These are phyloP conservation scores for Pythium monospermum DNA, from an alignment of 352 stramenopile genomes.

Conservation along the genomic window DNA sequence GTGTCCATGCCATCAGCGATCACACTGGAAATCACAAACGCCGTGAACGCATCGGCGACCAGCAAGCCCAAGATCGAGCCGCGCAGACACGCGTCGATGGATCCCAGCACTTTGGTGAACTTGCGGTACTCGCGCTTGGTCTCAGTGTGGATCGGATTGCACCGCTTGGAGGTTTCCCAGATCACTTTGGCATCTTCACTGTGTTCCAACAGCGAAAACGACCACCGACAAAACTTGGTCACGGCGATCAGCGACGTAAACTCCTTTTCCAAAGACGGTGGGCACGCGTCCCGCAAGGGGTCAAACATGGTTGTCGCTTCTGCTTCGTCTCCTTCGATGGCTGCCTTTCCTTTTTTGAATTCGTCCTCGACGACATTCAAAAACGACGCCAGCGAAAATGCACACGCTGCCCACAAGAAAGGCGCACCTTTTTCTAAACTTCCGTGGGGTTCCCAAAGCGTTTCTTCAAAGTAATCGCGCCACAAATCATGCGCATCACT, in stretches of 20 bases:
- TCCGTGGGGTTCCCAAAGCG: conserved; percentile 80
- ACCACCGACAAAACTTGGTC: conserved; percentile 86
- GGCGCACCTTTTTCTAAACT: conserved; percentile 82
- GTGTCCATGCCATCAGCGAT: conserved; percentile 58
- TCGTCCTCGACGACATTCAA: conserved; percentile 66
- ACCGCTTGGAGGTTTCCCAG: conserved; percentile 83
- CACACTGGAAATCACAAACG: conserved; percentile 82
- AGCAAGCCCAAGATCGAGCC: conserved; percentile 79
- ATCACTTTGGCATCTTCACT: conserved; percentile 85
- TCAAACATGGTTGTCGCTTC: conserved; percentile 52
- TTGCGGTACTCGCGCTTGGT: conserved; percentile 85
- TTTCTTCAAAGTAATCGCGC: conserved; percentile 86
- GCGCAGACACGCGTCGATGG: conserved; percentile 77
- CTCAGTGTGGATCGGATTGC: conserved; percentile 78
- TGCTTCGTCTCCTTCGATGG: too few relatives aligned
- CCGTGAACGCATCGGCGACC: conserved; percentile 82
- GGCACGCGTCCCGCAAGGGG: conserved; percentile 48
- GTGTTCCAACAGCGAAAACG: conserved; percentile 81
- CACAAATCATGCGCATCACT: conserved; percentile 67
- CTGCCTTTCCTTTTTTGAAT: too few relatives aligned
- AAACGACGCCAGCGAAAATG: conserved; percentile 77
- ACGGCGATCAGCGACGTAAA: conserved; percentile 66
- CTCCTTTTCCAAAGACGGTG: conserved; percentile 75
- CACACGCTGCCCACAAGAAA: conserved; percentile 81
- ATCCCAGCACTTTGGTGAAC: conserved; percentile 84